Evolutionary conservation across 768 basidiomycete genomes (phyloP).

Genomic region (Mycena latifolia): DNA sequence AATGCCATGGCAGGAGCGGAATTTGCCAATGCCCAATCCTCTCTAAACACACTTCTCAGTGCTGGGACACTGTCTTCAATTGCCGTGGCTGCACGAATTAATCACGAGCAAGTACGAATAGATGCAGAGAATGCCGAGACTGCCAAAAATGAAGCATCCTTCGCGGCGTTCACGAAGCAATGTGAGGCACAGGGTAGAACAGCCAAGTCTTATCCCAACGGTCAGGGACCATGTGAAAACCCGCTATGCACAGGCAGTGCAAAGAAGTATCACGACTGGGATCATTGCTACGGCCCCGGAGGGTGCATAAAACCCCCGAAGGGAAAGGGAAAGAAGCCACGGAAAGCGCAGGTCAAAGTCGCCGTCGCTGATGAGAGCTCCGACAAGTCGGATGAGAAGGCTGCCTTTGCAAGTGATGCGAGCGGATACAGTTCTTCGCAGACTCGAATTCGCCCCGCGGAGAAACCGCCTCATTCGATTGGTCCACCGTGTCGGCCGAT

Average conservation of each 20-base stretch:
- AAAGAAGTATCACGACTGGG: constrained; percentile 7
- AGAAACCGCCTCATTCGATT: neutral
- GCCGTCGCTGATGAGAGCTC: constrained; percentile 4
- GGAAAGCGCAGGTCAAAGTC: constrained; percentile 7
- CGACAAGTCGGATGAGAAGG: neutral
- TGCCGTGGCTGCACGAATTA: constrained; percentile 1
- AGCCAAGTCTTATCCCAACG: neutral
- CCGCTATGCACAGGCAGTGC: neutral
- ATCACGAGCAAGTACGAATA: constrained; percentile 11
- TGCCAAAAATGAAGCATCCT: constrained; percentile 3
- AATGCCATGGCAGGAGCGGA: constrained; percentile 6
- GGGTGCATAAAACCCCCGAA: neutral
- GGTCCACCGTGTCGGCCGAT: neutral
- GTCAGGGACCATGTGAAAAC: neutral
- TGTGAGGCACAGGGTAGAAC: neutral
- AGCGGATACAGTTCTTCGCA: constrained; percentile 1
- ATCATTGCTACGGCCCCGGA: constrained; percentile 7
- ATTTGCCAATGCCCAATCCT: constrained; percentile 5
- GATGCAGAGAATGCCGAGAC: constrained; percentile 3
- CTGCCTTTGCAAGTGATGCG: neutral
- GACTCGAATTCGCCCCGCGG: neutral
- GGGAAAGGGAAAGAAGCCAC: neutral
- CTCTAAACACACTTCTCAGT: constrained; percentile 3
- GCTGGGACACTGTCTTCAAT: neutral
- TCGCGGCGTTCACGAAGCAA: neutral